Evolutionary conservation across 768 basidiomycete species (phyloP).

Genomic region (Tricholoma sp.): DNA sequence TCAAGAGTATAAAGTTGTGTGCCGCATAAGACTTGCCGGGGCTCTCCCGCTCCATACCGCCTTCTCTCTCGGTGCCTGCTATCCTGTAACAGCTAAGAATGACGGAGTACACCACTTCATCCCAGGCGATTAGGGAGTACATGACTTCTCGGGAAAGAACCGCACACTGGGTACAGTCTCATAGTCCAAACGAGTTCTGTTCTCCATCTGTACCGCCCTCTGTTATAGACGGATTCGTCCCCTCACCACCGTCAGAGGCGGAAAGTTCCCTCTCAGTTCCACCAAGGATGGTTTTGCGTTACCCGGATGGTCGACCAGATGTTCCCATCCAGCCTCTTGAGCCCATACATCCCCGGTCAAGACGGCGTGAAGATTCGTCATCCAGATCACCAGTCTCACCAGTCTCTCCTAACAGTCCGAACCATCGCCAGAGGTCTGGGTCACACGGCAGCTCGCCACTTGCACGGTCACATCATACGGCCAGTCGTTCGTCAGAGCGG

Average conservation of each 20-base stretch:
- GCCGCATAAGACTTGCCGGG: slow-evolving; percentile 19
- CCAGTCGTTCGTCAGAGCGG: slow-evolving; percentile 14
- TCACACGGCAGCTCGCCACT: slow-evolving; percentile 30
- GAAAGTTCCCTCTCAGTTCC: slow-evolving; percentile 52
- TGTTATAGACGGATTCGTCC: slow-evolving; percentile 37
- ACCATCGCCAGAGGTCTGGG: slow-evolving; percentile 36
- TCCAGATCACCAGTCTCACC: slow-evolving; percentile 27
- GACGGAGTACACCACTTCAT: slow-evolving; percentile 61
- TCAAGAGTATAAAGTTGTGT: slow-evolving; percentile 29
- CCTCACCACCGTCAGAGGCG: slow-evolving; percentile 41
- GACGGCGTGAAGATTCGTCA: slow-evolving; percentile 19
- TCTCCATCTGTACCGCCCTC: slow-evolving; percentile 60
- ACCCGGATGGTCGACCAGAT: slow-evolving; percentile 59
- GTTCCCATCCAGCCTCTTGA: slow-evolving; percentile 51
- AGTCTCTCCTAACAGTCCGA: slow-evolving; percentile 22
- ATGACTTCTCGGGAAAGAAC: slow-evolving; percentile 59
- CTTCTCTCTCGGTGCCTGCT: slow-evolving; percentile 8
- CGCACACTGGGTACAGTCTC: slow-evolving; percentile 51
- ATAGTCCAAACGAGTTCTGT: slow-evolving; percentile 38
- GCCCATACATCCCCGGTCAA: slow-evolving; percentile 16
- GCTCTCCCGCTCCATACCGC: slow-evolving; percentile 23
- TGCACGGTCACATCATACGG: slow-evolving; percentile 20
- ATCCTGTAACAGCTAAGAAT: slow-evolving; percentile 27
- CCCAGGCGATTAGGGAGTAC: slow-evolving; percentile 54
- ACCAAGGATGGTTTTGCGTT: slow-evolving; percentile 69